Evolutionary conservation across 2,329 filamentous ascomycete species (phyloP), one percentile per base, ranked within the genome.

Genomic region (Claviceps fusiformis): DNA sequence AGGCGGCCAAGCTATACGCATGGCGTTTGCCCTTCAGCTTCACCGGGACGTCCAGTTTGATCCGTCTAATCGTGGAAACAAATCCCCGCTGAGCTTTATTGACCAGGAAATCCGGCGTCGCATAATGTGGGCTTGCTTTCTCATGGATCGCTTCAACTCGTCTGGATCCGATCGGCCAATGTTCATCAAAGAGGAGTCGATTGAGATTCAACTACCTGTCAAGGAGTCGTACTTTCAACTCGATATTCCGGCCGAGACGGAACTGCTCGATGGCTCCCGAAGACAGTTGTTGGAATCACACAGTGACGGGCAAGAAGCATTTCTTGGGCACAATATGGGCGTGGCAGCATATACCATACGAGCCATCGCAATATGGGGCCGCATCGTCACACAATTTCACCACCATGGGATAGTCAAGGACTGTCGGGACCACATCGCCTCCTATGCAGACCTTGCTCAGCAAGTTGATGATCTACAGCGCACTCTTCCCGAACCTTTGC

Each of bases 71-170:
- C 79, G 78, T n/a, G 74, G 77, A n/a, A 79, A 78, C 24, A 75
- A 79, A 13, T 77, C 78, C 2, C 81, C 86, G 59, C 78, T 93
- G 53, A 95, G 89, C 65, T 93, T 93, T 62, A 89, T 91, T 17
- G 93, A 97, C 67, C 85, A 89, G 33, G 93, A 98, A 68, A 96
- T 97, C 54, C 81, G 93, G 57, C 77, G 93, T 61, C 81, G 93
- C 55, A 93, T 90, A 2, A 97, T 98, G 92, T 98, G 93, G 93
- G 88, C 91, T 13, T 97, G 92, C 66, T 95, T 95, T 64, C 70
- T 96, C 55, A 96, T 97, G 91, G 93, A 98, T 67, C 83, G 92
- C 0, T 96, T 96, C 74, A 96, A 95, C 70, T 96, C 92, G 0
- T 96, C 91, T 1, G 92, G 93, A 2, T 95, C 89, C 2, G 91